phyloP scores from a whole-genome alignment of 2,329 filamentous ascomycete species.

The Aureobasidium sp. region DNA sequence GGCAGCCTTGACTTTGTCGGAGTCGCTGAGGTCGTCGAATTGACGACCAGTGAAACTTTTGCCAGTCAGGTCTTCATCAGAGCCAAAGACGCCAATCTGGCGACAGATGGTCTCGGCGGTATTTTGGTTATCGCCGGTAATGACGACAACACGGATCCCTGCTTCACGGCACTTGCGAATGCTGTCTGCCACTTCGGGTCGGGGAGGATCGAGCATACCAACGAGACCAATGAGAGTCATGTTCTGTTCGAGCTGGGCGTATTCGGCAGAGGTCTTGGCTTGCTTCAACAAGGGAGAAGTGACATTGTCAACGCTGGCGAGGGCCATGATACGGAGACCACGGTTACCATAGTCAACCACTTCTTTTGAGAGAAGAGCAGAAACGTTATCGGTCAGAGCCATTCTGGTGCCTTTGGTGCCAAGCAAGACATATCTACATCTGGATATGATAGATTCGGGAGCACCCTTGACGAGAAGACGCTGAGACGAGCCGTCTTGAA shows the following conservation, averaged over 20 bases:
- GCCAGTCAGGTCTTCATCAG: constrained; percentile 72
- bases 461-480: constrained; percentile 94
- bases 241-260: constrained; percentile 80
- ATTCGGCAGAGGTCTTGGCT: constrained; percentile 78
- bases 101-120: constrained; percentile 97
- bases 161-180: constrained; percentile 86
- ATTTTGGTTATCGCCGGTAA: constrained; percentile 96
- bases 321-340: constrained; percentile 87
- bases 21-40: constrained; percentile 76
- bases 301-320: constrained; percentile 77
- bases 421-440: constrained; percentile 75
- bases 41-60: constrained; percentile 95
- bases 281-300: constrained; percentile 57
- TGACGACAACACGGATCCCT: constrained; percentile 93
- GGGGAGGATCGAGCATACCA: constrained; percentile 93
- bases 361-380: constrained; percentile 66
- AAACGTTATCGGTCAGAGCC: constrained; percentile 61
- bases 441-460: constrained; percentile 86
- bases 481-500: constrained; percentile 61
- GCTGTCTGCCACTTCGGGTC: constrained; percentile 79
- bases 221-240: constrained; percentile 92
- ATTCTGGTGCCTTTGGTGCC: constrained; percentile 74
- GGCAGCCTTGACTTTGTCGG: constrained; percentile 75
- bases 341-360: constrained; percentile 84
- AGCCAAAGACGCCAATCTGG: constrained; percentile 87